Evolutionary conservation across 352 stramenopile genomes (phyloP).

Genomic region (Lagenidium sp.): DNA sequence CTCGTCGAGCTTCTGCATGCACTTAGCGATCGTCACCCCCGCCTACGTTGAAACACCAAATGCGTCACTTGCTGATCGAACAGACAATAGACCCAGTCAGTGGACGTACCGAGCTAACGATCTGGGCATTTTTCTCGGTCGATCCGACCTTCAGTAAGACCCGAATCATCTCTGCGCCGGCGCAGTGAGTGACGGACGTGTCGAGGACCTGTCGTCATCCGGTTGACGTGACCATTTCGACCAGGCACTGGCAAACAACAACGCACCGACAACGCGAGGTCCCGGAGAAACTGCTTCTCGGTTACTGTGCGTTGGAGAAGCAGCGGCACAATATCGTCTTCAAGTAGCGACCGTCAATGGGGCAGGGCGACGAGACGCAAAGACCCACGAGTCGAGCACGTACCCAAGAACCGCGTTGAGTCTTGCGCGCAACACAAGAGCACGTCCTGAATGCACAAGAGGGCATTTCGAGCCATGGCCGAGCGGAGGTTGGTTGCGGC

Average conservation of each 20-base stretch:
- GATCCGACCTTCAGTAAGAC: conserved; percentile 9
- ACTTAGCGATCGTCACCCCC: conserved; percentile 38
- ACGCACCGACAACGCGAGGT: conserved; percentile 41
- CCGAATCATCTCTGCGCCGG: conserved; percentile 5
- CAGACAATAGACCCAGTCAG: not conserved
- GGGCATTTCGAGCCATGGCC: conserved; percentile 49
- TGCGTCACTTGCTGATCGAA: not conserved
- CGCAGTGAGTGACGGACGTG: conserved; percentile 4
- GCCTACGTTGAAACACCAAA: conserved; percentile 1
- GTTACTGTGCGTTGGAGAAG: conserved; percentile 38
- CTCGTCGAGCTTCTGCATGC: conserved; percentile 35
- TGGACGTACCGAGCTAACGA: conserved; percentile 11
- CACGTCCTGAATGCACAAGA: conserved; percentile 60
- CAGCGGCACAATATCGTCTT: conserved; percentile 36
- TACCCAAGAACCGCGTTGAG: conserved; percentile 3
- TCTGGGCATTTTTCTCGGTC: conserved; percentile 12
- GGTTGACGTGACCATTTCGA: too few relatives aligned
- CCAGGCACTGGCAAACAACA: conserved; percentile 1
- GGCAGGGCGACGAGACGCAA: too few relatives aligned
- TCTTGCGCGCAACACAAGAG: conserved; percentile 16
- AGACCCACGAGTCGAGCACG: too few relatives aligned
- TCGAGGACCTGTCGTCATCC: conserved; percentile 3
- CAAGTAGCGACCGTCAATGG: conserved; percentile 1
- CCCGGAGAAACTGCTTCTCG: conserved; percentile 72
- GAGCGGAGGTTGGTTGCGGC: conserved; percentile 49